Conservation (phyloP, 2,329 filamentous ascomycete species). For the Raffaelea arxii region DNA sequence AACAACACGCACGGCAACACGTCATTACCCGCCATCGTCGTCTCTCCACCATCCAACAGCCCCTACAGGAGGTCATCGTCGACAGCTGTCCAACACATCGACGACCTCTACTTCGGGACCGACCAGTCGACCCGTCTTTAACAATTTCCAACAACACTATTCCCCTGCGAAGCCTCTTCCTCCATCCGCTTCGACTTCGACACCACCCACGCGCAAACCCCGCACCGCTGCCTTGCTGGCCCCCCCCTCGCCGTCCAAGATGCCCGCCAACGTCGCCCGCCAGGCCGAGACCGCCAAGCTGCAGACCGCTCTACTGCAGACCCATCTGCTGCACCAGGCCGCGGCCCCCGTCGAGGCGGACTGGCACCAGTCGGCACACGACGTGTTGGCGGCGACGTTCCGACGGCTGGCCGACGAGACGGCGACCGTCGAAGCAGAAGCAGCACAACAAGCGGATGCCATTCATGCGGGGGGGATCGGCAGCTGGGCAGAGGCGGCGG, state of each 20-base stretch:
- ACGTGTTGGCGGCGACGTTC: conserved; percentile 35
- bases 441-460: conserved; percentile 35
- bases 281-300: conserved; percentile 48
- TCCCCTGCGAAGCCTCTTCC: conserved; percentile 51
- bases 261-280: conserved; percentile 48
- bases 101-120: background rate
- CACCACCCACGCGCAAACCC: conserved; percentile 45
- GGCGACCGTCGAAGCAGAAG: conserved; percentile 20
- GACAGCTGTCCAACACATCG: background rate
- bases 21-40: background rate
- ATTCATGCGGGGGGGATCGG: conserved; percentile 41
- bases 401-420: conserved; percentile 24
- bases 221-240: conserved; percentile 47
- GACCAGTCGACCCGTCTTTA: conserved; percentile 42
- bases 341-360: conserved; percentile 27
- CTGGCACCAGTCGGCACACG: conserved; percentile 48
- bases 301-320: conserved; percentile 56
- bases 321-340: conserved; percentile 53
- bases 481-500: conserved; percentile 32
- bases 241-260: conserved; percentile 51
- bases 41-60: background rate
- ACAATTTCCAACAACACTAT: conserved; percentile 57
- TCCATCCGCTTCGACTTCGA: no score
- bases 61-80: conserved; percentile 1
- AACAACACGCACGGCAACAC: background rate